Evolutionary conservation across 805 yeast genomes (phyloP).

Genomic region (Wickerhamiella australiensis): DNA sequence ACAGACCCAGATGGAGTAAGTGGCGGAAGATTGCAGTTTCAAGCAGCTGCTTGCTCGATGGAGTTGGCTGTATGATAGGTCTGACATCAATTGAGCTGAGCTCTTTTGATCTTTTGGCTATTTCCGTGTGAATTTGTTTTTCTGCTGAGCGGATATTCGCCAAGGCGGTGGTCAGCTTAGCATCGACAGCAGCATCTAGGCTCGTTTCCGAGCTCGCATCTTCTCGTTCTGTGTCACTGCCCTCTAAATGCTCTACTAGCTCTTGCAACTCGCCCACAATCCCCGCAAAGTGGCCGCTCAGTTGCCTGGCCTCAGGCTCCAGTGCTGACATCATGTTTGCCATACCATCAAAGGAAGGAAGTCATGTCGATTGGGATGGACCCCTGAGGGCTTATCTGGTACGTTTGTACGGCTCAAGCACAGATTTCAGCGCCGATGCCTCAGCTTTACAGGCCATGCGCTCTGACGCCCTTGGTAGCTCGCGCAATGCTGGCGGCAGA

Average conservation of each 20-base stretch:
- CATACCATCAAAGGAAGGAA: conserved; percentile 36
- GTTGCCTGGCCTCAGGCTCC: not conserved
- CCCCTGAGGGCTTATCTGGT: conserved; percentile 48
- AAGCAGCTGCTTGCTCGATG: not conserved
- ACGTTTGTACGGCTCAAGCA: conserved; percentile 49
- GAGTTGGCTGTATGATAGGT: not conserved
- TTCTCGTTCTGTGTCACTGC: not conserved
- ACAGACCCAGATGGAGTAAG: conserved; percentile 37
- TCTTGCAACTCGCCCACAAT: not conserved
- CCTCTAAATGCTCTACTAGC: not conserved
- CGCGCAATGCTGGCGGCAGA: conserved; percentile 35
- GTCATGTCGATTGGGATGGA: conserved; percentile 51
- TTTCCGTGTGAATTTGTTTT: conserved; percentile 23
- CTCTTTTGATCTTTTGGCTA: conserved; percentile 23
- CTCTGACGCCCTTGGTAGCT: conserved; percentile 43
- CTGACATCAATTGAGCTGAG: not conserved
- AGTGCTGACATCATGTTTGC: conserved; percentile 22
- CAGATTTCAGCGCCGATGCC: conserved; percentile 48
- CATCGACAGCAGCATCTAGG: not conserved
- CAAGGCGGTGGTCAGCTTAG: not conserved
- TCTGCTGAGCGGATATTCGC: conserved; percentile 17
- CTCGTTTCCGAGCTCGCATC: not conserved
- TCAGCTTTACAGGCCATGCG: conserved; percentile 45
- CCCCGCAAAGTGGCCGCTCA: not conserved
- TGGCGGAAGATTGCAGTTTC: conserved; percentile 37